Conservation (phyloP, 1,139 yeast genomes). For the Candida tropicalis region DNA sequence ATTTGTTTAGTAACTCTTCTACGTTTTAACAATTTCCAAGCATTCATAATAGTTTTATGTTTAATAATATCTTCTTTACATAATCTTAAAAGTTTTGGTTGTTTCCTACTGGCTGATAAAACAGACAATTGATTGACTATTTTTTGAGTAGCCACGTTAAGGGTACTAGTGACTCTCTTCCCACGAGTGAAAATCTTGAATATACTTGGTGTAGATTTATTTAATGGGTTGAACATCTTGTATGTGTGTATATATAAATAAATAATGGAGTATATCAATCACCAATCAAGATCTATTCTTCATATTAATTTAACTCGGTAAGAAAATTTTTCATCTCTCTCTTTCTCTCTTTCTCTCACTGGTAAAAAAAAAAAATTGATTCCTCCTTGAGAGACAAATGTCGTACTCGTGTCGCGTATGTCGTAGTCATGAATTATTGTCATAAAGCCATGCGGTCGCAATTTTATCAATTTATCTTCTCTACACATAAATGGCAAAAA, state of each 20-base stretch:
- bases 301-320: no score
- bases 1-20: conserved; percentile 47
- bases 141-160: conserved; percentile 64
- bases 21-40: conserved; percentile 72
- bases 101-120: conserved; percentile 82
- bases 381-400: no score
- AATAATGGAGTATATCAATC: no score
- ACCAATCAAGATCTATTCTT: no score
- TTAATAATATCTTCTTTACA: conserved; percentile 82
- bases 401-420: no score
- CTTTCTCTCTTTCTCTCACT: no score
- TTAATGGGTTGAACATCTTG: conserved; percentile 6
- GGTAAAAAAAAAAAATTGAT: no score
- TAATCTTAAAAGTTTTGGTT: conserved; percentile 77
- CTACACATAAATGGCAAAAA: not conserved
- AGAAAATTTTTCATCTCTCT: no score
- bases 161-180: conserved; percentile 31
- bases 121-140: conserved; percentile 80
- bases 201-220: conserved; percentile 8
- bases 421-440: no score
- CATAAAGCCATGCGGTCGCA: no score
- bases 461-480: no score
- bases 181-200: conserved; percentile 34
- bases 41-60: conserved; percentile 80
- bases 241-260: not conserved